Base-by-base conservation (phyloP, 768 basidiomycete species). In the Filobasidium floriforme region DNA sequence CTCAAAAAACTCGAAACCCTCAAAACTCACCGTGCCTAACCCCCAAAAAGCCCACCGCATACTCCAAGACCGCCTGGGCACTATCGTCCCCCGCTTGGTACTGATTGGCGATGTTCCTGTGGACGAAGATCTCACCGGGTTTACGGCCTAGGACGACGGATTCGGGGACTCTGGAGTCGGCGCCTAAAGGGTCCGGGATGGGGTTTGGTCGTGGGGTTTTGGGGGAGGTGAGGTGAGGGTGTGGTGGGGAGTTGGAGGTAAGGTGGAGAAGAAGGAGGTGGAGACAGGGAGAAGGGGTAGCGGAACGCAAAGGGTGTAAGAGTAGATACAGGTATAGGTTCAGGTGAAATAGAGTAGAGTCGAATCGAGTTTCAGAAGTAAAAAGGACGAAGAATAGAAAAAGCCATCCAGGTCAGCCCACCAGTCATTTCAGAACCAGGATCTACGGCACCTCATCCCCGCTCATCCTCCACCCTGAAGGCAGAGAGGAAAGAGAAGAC, bases 51-150 rank as follows among this genome's bases (percentile, higher is more conserved):
- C 82, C 82, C 51, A 93, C 80, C 19, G 89, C 90, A 75, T 86
- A 94, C 14, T 84, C 80, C 66, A 93, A 81, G 11, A 89, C 87
- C 0, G 90, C 83, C 61, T 85, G 82, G 0, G 85, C 85, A 73
- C 84, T 90, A 66, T 84, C 83, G 76, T 94, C 92, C 63, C 86
- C 77, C 3, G 82, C 80, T 63, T 85, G 86, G 75, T 91, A 83
- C 79, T 91, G 89, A 87, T 94, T 92, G 62, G 90, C 91, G 70
- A 93, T 87, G 78, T 92, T 92, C 57, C 91, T 82, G 78, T 90
- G 86, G 32, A 88, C 77, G 59, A 93, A 92, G 67, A 89, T 84
- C 52, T 87, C 87, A 62, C 90, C 92, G 0, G 91, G 91, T 69
- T 82, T 69, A 9, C 71, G 68, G 52, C 65, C 75, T 55, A 75